Conservation (phyloP, 2,329 filamentous ascomycete genomes). For the Fusarium devonianum region DNA sequence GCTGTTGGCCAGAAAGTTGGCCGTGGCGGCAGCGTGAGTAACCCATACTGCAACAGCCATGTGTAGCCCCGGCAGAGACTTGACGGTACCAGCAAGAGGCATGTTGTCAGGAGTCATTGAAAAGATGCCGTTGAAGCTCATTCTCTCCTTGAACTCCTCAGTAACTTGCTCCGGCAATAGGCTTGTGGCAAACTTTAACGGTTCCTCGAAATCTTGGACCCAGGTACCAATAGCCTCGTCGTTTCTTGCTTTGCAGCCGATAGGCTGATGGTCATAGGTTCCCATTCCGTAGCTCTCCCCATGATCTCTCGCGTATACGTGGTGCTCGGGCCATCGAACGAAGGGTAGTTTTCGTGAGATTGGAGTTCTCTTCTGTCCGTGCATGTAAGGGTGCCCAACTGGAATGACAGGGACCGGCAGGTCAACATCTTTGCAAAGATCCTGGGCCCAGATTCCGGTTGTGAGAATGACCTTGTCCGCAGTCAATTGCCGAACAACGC, state of each 20-base stretch:
- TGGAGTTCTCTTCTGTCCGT: constrained; percentile 1
- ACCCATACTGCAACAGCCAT: constrained; percentile 37
- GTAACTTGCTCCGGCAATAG: constrained; percentile 20
- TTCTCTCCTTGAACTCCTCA: constrained; percentile 12
- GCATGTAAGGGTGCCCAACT: constrained; percentile 36
- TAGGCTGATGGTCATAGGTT: constrained; percentile 33
- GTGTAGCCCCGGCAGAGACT: constrained; percentile 13
- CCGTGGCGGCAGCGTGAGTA: constrained; percentile 30
- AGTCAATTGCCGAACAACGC: not conserved
- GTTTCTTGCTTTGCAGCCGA: constrained; percentile 11
- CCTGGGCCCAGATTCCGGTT: constrained; percentile 38
- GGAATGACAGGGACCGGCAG: constrained; percentile 35
- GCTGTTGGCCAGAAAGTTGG: constrained; percentile 21
- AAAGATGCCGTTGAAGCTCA: constrained; percentile 36
- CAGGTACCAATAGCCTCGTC: constrained; percentile 27
- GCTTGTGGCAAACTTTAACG: constrained; percentile 12
- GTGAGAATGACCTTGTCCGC: constrained; percentile 35
- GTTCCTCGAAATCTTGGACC: constrained; percentile 24
- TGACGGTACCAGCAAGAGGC: constrained; percentile 25
- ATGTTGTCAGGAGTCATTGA: constrained; percentile 41
- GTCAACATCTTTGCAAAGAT: constrained; percentile 12
- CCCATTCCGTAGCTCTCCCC: constrained; percentile 33
- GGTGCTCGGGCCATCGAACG: constrained; percentile 35
- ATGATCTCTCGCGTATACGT: constrained; percentile 37
- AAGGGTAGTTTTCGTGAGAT: constrained; percentile 11